Conservation (phyloP, 164 flowering plant genomes). For the Magnolia changhungtana region DNA sequence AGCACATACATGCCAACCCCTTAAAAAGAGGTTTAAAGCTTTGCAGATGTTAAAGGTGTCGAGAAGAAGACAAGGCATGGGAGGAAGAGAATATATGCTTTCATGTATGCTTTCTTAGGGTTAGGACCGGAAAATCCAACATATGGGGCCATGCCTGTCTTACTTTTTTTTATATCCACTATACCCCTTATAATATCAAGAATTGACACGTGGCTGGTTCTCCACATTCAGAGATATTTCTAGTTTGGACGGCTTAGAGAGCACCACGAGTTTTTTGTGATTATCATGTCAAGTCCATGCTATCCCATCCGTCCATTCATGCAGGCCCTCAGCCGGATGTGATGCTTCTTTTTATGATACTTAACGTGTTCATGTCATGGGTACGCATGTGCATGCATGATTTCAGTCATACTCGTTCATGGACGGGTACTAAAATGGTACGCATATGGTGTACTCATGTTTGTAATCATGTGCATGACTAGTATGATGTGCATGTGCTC, state of each 20-base stretch:
- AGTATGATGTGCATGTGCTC: too few relatives aligned
- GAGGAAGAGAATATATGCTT: neutral
- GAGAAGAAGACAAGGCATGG: constrained; percentile 3
- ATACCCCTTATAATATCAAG: neutral
- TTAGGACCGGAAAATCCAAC: neutral
- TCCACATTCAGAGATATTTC: neutral
- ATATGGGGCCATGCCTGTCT: neutral
- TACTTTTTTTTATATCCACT: neutral
- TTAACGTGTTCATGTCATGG: too few relatives aligned
- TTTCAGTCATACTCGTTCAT: too few relatives aligned
- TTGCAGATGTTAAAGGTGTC: neutral
- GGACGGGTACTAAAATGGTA: too few relatives aligned
- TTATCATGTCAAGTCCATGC: neutral
- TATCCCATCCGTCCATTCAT: neutral
- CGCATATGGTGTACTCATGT: too few relatives aligned
- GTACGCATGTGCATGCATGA: too few relatives aligned
- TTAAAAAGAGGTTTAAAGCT: constrained; percentile 3
- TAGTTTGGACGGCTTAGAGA: neutral
- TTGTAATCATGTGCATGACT: too few relatives aligned
- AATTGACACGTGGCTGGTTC: neutral
- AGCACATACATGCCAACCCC: neutral
- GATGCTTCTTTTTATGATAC: neutral
- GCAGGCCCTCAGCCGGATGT: neutral
- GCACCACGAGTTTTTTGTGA: neutral
- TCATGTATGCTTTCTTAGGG: neutral